Evolutionary conservation across 108 stramenopile genomes (phyloP), one percentile per base, ranked within the genome.

Genomic region (Nitzschia sp.): DNA sequence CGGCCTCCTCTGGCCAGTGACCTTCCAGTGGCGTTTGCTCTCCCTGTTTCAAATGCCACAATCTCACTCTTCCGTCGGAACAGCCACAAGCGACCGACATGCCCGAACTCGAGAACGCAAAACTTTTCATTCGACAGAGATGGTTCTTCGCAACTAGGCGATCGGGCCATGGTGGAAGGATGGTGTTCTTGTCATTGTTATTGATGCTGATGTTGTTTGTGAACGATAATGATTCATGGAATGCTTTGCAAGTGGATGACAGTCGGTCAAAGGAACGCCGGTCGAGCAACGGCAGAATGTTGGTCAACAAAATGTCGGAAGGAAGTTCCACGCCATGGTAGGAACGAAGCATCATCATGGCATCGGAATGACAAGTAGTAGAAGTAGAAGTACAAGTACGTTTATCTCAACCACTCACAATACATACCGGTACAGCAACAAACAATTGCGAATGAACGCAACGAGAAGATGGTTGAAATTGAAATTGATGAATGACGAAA

Each of bases 1-100:
- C 52, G 6, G 30, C 52, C 34, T 66, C 65, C 21, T 54, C 65
- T 21, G 65, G 65, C 65, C 65, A 66, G 34, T 69, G 68, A 6
- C 56, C 68, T 8, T 46, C 45, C 29, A 57, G 26, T 4, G 68
- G 41, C 1, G 35, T 32, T 31, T 57, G 56, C 28, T 57, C 57
- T 44, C 68, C 68, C 44, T 23, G 15, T n/a, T 54, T 38, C 23
- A 69, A 48, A 45, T 69, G 36, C 68, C 68, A 69, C 0, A 56
- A 34, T 45, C 57, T n/a, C 22, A 69, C 54, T 31, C 35, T 58
- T 15, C 68, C 68, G 68, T 69, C 68, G 25, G 41, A 57, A 31
- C 56, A 57, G 2, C 68, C 68, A n/a, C 56, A 57, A 1, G 68
- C 68, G 30, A 69, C 22, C 31, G 30, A 17, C 6, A 54, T 36